phyloP scores from a whole-genome alignment of 164 flowering plant species.

The Hamamelis virginiana region DNA sequence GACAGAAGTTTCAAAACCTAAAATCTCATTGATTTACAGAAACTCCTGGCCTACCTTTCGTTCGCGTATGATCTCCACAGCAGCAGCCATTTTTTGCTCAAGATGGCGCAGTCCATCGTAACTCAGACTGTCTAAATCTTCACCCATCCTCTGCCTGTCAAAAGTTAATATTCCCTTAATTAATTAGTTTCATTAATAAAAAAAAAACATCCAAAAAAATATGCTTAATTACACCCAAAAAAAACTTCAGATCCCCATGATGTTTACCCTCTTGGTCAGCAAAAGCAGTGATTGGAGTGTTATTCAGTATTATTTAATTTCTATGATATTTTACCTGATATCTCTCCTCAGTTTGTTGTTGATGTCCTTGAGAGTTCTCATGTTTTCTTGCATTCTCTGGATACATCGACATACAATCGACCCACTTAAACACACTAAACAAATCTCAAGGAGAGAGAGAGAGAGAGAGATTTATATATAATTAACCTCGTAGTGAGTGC shows the following conservation, averaged over 20 bases:
- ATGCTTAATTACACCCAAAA: background rate
- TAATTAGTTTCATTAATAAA: background rate
- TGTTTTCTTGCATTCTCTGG: constrained; percentile 60
- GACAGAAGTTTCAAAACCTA: too few relatives aligned
- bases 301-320: too few relatives aligned
- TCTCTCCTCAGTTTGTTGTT: constrained; percentile 49
- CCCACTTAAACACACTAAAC: background rate
- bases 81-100: constrained; percentile 29
- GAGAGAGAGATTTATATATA: background rate
- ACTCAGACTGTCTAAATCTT: constrained; percentile 34
- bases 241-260: too few relatives aligned
- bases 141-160: constrained; percentile 57
- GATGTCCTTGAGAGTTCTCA: constrained; percentile 47
- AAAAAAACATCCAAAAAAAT: background rate
- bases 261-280: too few relatives aligned
- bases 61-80: constrained; percentile 28
- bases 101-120: constrained; percentile 30
- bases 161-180: background rate
- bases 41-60: too few relatives aligned
- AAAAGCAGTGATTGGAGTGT: too few relatives aligned
- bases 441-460: background rate
- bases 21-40: too few relatives aligned
- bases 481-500: constrained; percentile 58
- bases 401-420: background rate
- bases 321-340: constrained; percentile 44